These are phyloP conservation scores for Salix koriyanagi DNA, from an alignment of 345 rosid species.

Conservation along the genomic window DNA sequence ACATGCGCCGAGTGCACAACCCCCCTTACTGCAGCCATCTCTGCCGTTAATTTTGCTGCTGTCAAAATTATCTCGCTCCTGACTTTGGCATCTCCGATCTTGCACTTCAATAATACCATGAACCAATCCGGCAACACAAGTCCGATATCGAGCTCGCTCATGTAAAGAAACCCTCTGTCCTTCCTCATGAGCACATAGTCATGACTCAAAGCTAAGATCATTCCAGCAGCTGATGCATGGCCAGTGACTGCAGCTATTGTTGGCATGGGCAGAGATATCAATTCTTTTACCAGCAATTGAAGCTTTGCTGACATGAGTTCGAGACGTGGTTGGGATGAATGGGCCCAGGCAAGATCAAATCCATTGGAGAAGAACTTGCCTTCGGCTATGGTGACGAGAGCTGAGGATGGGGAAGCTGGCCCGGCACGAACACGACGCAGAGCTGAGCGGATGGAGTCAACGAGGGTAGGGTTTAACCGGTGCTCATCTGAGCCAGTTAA, in stretches of 20 bases:
- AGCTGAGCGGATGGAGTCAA: constrained; percentile 21
- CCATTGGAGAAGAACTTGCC: constrained; percentile 32
- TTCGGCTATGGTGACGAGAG: constrained; percentile 19
- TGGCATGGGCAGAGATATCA: no score
- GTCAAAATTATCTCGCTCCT: constrained; percentile 14
- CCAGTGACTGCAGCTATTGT: no score
- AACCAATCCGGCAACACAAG: no score
- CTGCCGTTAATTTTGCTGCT: constrained; percentile 19
- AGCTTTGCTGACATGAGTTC: no score
- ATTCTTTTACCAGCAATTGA: no score
- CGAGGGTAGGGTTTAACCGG: constrained; percentile 20
- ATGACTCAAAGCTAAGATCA: no score
- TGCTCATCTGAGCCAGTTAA: constrained; percentile 23
- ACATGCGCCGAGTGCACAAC: constrained; percentile 13
- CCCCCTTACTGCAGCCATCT: constrained; percentile 16
- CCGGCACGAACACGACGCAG: background rate
- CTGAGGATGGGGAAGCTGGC: constrained; percentile 15
- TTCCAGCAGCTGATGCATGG: no score
- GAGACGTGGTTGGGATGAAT: background rate
- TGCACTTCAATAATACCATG: no score
- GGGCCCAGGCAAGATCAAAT: constrained; percentile 20
- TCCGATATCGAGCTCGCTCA: no score
- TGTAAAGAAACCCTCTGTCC: no score
- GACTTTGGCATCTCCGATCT: no score
- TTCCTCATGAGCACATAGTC: no score